Evolutionary conservation across 1,139 yeast species (phyloP).

Genomic region (Pichia terricola): DNA sequence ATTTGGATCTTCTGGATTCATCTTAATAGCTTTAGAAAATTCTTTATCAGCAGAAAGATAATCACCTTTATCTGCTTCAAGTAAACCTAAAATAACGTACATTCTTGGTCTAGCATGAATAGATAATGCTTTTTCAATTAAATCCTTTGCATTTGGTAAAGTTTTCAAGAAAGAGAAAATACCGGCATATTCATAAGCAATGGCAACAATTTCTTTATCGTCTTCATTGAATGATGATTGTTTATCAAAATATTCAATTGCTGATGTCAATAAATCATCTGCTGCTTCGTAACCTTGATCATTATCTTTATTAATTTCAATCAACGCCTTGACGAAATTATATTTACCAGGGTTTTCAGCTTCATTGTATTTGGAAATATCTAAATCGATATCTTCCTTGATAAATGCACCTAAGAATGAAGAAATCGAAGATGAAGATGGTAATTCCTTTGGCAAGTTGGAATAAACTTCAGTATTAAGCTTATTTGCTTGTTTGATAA

Average conservation of each 20-base stretch:
- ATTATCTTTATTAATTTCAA: slow-evolving; percentile 53
- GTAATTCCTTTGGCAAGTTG: slow-evolving; percentile 48
- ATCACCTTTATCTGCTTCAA: slow-evolving; percentile 70
- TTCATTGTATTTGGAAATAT: slow-evolving; percentile 31
- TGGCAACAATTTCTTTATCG: slow-evolving; percentile 41
- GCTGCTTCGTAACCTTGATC: slow-evolving; percentile 69
- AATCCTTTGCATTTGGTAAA: slow-evolving; percentile 47
- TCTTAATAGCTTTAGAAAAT: slow-evolving; percentile 61
- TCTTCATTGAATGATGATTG: slow-evolving; percentile 22
- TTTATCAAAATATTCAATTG: slow-evolving; percentile 43
- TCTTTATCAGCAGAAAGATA: slow-evolving; percentile 55
- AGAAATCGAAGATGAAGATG: slow-evolving; percentile 76
- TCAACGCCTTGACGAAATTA: slow-evolving; percentile 60
- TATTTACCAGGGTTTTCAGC: slow-evolving; percentile 43
- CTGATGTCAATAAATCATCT: slow-evolving; percentile 56
- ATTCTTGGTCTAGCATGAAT: slow-evolving; percentile 75
- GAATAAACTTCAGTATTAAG: slow-evolving; percentile 53
- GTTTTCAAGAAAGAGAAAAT: slow-evolving; percentile 77
- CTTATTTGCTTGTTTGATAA: slow-evolving; percentile 65
- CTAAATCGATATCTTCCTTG: slow-evolving; percentile 23
- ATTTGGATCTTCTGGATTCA: slow-evolving; percentile 70
- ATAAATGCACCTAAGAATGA: slow-evolving; percentile 79
- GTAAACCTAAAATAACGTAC: slow-evolving; percentile 73
- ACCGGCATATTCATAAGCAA: slow-evolving; percentile 79
- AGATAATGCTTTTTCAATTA: slow-evolving; percentile 54